Base-by-base conservation (phyloP, 2,329 filamentous ascomycete species). In the Colletotrichum sp. region DNA sequence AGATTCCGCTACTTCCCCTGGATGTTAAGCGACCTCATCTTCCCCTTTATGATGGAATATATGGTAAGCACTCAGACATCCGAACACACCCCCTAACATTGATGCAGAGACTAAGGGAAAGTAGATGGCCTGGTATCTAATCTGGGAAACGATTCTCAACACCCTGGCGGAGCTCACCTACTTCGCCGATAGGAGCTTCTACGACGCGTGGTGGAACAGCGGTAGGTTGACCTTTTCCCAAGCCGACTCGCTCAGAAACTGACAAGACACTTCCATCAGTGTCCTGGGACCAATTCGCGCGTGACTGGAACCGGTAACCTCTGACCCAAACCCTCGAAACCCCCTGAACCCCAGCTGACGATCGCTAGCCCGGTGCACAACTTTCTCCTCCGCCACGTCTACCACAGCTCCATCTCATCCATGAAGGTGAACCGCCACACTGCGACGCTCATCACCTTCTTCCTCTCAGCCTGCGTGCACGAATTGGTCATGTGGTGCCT, bases 401-500 rank as follows among this genome's bases (percentile, higher is more conserved):
- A 96, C 81, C 94, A 96, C 84, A 92, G 90, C 62, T 94, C 92
- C 62, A 96, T 96, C 80, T 94, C 92, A 3, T 91, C 93, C 12
- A 90, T 95, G 83, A 92, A 92, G 76, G 88, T 96, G 68, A 92
- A 92, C 79, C 93, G 93, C 81, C 89, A 92, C 78, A 91, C 92
- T 6, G 95, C 95, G 3, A 95, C 94, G 1, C 90, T 95, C 68
- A 92, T 95, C 60, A 96, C 94, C 1, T 96, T 96, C 81, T 88
- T 95, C 78, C 85, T 96, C 22, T 93, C 91, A 9, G 93, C 94
- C 1, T 89, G 93, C 77, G 89, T 95, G 24, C 94, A 96, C 80
- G 94, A 96, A 83, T 85, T 96, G 62, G 90, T 95, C 80, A 96
- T 96, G 94, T 94, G 93, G 87, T 94, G 94, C 79, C 88, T 96